A percentile compares a stretch with the other conserved stretches of the same genome.
Conservation (phyloP, 306 rosid genomes). For the Gastrolobium villosum region DNA sequence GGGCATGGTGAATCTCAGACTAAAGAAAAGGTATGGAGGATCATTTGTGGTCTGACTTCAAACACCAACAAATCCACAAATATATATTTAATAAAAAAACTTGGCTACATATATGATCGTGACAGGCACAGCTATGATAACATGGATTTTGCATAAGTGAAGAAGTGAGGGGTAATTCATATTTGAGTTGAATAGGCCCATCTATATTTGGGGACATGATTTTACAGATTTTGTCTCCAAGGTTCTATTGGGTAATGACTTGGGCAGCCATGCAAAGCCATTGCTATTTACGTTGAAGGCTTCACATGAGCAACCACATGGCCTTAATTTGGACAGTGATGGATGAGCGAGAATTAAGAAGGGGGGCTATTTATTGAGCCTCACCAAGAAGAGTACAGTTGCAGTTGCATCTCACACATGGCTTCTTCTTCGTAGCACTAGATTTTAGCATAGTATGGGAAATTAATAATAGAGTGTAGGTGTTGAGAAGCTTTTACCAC, state of each 20-base stretch:
- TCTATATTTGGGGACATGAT: slow-evolving; percentile 50
- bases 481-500: slow-evolving; percentile 50
- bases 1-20: slow-evolving; percentile 21
- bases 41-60: slow-evolving; percentile 19
- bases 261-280: slow-evolving; percentile 46
- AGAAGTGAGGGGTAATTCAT: slow-evolving; percentile 19
- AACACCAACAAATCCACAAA: slow-evolving; percentile 13
- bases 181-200: slow-evolving; percentile 37
- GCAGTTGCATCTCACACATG: slow-evolving; percentile 57
- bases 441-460: slow-evolving; percentile 53
- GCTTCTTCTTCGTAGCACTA: slow-evolving; percentile 49
- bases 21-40: slow-evolving; percentile 14
- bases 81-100: background rate
- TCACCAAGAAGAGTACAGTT: slow-evolving; percentile 48
- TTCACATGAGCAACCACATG: slow-evolving; percentile 58
- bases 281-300: slow-evolving; percentile 51
- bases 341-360: slow-evolving; percentile 40
- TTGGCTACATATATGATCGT: slow-evolving; percentile 29
- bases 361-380: slow-evolving; percentile 56
- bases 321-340: slow-evolving; percentile 48
- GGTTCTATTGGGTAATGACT: slow-evolving; percentile 40
- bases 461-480: slow-evolving; percentile 56
- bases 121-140: slow-evolving; percentile 45
- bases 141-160: slow-evolving; percentile 35
- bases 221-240: slow-evolving; percentile 48